Base-by-base conservation (phyloP, 108 stramenopile genomes). In the Pseudonitzschia delicatissima region DNA sequence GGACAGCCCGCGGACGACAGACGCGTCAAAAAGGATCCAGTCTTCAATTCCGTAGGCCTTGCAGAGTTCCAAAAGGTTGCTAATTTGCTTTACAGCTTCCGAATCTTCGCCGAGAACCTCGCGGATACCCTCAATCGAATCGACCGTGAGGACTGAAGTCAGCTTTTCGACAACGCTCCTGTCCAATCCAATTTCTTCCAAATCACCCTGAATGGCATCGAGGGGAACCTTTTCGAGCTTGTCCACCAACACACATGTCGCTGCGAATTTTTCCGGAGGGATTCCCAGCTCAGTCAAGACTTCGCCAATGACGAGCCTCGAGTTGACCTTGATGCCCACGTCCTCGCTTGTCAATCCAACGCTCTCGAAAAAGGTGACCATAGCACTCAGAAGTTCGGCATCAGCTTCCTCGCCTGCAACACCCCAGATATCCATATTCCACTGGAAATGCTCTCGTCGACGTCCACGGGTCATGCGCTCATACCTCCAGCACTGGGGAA, bases 391-490 rank as follows among this genome's bases (percentile, higher is more conserved):
- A 17, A 98, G 60, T 72, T 99, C 98, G 5, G 93, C 96, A 71
- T 99, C 98, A 1, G 95, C 97, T 65, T 92, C 90, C 44, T 90
- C 88, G 17, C 96, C 96, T 11, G 77, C 76, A 2, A 97, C 86
- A 3, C 95, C 92, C 90, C 87, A 93, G 51, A 93, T 79, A 75
- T 93, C 95, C 93, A 97, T 80, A 78, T 98, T 99, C 98, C 97
- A 99, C 81, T 99, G 98, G 76, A 93, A 99, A 71, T 99, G 98
- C 72, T 99, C 98, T 50, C 98, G 79, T 42, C 96, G 72, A 29
- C 98, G 85, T 18, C 98, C 98, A n/a, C 98, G 71, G 12, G 98
- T 98, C 94, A 95, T 98, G 13, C 98, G 87, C 67, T 98, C 98
- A 70, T 98, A 98, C 51, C 97, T 69, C 95, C 95, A 96, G 71